phyloP scores from a whole-genome alignment of 1,139 yeast genomes.

The Kurtzmaniella natalensis region DNA sequence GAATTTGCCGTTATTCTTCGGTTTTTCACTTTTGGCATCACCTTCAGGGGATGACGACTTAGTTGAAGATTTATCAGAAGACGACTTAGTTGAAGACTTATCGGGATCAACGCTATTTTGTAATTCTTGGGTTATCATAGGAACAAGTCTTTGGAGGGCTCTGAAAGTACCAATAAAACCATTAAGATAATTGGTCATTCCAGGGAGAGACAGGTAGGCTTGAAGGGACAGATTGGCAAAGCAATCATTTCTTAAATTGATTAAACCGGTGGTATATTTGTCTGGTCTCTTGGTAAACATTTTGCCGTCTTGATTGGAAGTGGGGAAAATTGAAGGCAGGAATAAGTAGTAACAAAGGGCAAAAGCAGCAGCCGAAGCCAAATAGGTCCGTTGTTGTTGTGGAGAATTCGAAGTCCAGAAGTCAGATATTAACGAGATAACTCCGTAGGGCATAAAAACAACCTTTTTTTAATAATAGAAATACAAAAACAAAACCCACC shows the following conservation, averaged over 20 bases:
- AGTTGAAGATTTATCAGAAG: too few species aligned
- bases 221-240: constrained; percentile 91
- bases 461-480: too few species aligned
- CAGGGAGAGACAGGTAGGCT: constrained; percentile 70
- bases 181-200: constrained; percentile 59
- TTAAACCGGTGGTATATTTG: constrained; percentile 74
- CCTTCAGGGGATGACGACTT: too few species aligned
- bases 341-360: constrained; percentile 18
- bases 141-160: constrained; percentile 9
- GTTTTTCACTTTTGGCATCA: too few species aligned
- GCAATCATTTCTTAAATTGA: constrained; percentile 82
- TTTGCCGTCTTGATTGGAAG: constrained; percentile 8
- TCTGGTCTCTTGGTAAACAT: constrained; percentile 62
- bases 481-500: too few species aligned
- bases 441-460: too few species aligned
- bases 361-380: constrained; percentile 1
- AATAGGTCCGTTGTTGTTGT: background rate
- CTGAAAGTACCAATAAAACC: constrained; percentile 27
- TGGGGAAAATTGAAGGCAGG: constrained; percentile 19
- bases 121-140: too few species aligned
- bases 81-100: too few species aligned
- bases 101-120: too few species aligned
- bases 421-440: too few species aligned
- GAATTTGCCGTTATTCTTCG: too few species aligned
- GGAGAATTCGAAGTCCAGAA: constrained; percentile 3